Conservation (phyloP, 2,329 filamentous ascomycete species). For the Chrysosporium keratinophilum region DNA sequence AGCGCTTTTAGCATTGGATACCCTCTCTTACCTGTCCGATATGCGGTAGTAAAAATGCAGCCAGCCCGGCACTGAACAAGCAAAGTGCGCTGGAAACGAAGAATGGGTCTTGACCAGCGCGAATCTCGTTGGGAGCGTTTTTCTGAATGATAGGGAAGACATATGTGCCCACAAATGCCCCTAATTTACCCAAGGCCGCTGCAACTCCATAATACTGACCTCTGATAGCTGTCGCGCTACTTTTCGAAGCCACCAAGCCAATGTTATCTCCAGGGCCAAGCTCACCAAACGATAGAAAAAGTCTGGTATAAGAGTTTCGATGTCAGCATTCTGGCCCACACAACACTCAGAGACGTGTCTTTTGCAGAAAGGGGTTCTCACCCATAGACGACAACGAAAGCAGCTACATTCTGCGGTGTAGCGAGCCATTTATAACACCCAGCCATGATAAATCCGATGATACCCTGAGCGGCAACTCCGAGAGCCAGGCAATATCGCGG, state of each 20-base stretch:
- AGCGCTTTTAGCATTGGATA: too few species aligned
- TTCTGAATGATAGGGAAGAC: constrained; percentile 62
- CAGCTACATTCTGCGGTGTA: constrained; percentile 55
- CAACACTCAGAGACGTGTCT: too few species aligned
- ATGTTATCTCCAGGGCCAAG: constrained; percentile 87
- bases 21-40: constrained; percentile 47
- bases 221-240: constrained; percentile 75
- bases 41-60: constrained; percentile 59
- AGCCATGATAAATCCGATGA: constrained; percentile 83
- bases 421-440: constrained; percentile 64
- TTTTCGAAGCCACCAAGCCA: constrained; percentile 75
- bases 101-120: constrained; percentile 74
- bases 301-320: constrained; percentile 25
- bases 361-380: constrained; percentile 17
- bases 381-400: constrained; percentile 69
- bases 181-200: constrained; percentile 39
- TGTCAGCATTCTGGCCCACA: neutral
- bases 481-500: constrained; percentile 62
- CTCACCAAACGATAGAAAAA: constrained; percentile 69
- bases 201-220: constrained; percentile 57
- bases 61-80: constrained; percentile 59
- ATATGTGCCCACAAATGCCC: constrained; percentile 74
- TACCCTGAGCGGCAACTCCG: constrained; percentile 61
- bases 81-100: constrained; percentile 72
- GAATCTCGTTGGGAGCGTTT: constrained; percentile 45